phyloP scores from a whole-genome alignment of 2,329 filamentous ascomycete genomes.

The Cladosporium colombiae region DNA sequence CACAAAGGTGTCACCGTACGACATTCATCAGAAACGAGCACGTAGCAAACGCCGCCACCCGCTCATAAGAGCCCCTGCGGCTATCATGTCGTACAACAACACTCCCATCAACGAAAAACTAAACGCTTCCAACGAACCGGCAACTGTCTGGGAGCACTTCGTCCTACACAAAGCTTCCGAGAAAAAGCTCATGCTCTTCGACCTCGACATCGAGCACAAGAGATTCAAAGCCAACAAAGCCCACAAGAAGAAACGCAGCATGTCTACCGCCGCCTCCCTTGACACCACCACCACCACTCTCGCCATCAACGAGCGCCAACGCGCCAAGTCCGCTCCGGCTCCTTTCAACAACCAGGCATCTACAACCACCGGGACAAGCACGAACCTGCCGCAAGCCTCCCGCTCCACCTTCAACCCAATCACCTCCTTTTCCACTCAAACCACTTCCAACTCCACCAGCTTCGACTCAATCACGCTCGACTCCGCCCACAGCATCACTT shows the following conservation, averaged over 20 bases:
- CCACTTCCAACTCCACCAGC: neutral
- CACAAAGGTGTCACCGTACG: neutral
- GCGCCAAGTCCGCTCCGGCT: neutral
- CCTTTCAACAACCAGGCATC: neutral
- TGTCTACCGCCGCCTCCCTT: neutral
- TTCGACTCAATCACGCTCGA: neutral
- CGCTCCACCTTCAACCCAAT: neutral
- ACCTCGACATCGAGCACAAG: constrained; percentile 7
- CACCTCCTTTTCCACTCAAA: neutral
- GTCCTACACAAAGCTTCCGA: neutral
- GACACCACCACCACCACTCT: neutral
- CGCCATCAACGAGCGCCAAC: neutral
- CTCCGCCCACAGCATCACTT: neutral
- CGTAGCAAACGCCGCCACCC: constrained; percentile 3
- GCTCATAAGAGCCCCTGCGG: neutral
- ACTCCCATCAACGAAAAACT: neutral
- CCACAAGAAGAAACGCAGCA: neutral
- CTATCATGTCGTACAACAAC: constrained; percentile 13
- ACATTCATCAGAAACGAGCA: neutral
- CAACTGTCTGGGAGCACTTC: constrained; percentile 6
- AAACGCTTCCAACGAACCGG: neutral
- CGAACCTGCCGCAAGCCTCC: neutral
- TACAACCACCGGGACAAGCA: neutral
- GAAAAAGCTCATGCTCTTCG: constrained; percentile 9
- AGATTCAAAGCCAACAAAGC: neutral